phyloP scores from a whole-genome alignment of 805 yeast genomes.

The Groenewaldozyma tartarivorans region DNA sequence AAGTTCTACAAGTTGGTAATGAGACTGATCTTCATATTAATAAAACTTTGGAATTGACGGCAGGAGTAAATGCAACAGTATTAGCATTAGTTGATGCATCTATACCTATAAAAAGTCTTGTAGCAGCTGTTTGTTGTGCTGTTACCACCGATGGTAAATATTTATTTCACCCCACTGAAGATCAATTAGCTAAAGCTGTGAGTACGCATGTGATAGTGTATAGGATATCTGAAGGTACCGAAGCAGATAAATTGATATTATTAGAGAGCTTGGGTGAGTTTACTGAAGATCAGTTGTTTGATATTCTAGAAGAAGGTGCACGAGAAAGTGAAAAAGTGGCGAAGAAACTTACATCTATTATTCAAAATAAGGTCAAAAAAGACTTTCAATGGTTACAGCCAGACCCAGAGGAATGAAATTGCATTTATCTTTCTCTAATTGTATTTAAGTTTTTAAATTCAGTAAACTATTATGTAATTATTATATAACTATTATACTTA shows the following conservation, averaged over 20 bases:
- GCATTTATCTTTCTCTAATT: no score
- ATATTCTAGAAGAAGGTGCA: conserved; percentile 44
- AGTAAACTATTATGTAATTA: no score
- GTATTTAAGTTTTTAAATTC: no score
- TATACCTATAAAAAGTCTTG: conserved; percentile 55
- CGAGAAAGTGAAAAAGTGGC: conserved; percentile 38
- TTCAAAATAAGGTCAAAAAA: conserved; percentile 38
- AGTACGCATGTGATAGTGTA: conserved; percentile 64
- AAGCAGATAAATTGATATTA: conserved; percentile 48
- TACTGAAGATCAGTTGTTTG: conserved; percentile 43
- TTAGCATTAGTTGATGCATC: conserved; percentile 77
- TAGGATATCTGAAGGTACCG: conserved; percentile 39
- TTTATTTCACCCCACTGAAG: conserved; percentile 36
- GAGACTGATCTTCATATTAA: neutral
- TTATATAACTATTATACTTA: no score
- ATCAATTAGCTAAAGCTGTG: conserved; percentile 33
- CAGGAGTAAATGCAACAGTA: conserved; percentile 62
- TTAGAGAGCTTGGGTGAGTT: conserved; percentile 70
- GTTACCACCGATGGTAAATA: conserved; percentile 24
- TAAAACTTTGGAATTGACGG: conserved; percentile 36
- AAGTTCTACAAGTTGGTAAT: conserved; percentile 48
- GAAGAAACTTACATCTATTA: conserved; percentile 35
- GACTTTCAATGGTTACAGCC: conserved; percentile 72
- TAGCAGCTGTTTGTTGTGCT: conserved; percentile 46
- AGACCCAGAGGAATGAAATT: no score